These are phyloP conservation scores for Achaetomium macrosporum DNA, from an alignment of 2,329 filamentous ascomycete species.

Conservation along the genomic window DNA sequence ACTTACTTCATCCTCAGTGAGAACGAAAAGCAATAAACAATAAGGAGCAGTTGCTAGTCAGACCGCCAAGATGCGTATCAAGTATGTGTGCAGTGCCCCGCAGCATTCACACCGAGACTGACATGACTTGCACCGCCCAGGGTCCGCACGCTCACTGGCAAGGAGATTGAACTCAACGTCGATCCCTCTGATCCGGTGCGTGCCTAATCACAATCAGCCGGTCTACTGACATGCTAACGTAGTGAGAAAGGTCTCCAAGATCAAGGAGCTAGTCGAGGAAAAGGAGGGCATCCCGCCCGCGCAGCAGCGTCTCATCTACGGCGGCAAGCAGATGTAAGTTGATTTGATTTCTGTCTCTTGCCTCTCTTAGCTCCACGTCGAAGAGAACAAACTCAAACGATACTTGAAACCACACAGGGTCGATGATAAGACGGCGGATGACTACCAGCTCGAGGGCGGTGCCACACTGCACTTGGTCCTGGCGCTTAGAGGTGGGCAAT, in stretches of 20 bases:
- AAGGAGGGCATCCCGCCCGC: constrained; percentile 97
- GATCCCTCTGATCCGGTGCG: constrained; percentile 86
- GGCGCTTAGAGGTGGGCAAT: constrained; percentile 73
- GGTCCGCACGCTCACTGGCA: constrained; percentile 94
- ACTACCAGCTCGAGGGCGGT: constrained; percentile 87
- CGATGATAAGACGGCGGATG: constrained; percentile 87
- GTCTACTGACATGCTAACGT: background rate
- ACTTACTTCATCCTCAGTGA: background rate
- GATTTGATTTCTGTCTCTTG: background rate
- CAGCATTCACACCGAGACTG: background rate
- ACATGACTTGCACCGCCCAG: constrained; percentile 41
- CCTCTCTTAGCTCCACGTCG: too few species aligned
- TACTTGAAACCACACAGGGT: constrained; percentile 51
- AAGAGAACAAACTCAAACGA: background rate
- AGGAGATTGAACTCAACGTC: constrained; percentile 98
- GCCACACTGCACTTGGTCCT: constrained; percentile 93
- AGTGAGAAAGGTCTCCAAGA: constrained; percentile 67
- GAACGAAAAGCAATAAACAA: background rate
- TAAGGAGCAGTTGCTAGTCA: background rate
- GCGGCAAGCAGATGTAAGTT: constrained; percentile 91
- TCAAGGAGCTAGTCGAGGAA: constrained; percentile 99
- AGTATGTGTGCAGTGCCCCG: constrained; percentile 32
- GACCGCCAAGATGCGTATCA: constrained; percentile 43
- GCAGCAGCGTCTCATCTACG: constrained; percentile 92
- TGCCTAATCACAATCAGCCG: too few species aligned